Percentiles rank a stretch among this genome's conserved stretches.
phyloP scores from a whole-genome alignment of 78 protist species.

The Protostelium mycophagum region DNA sequence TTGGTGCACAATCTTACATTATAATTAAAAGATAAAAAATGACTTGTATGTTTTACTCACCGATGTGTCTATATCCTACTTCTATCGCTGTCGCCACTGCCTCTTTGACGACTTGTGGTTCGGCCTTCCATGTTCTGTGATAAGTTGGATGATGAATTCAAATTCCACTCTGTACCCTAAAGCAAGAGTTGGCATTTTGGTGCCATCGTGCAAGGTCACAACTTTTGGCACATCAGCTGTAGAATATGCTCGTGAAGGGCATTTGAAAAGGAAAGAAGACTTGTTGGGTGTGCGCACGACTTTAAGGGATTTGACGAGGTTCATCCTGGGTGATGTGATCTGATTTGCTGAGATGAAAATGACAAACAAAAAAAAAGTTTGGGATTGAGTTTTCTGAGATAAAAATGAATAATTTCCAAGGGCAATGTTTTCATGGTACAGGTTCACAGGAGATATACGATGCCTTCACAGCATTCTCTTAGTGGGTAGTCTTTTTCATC shows the following conservation, averaged over 20 bases:
- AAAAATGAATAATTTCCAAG: too few species aligned
- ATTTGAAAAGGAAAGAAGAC: background rate
- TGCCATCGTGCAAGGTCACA: background rate
- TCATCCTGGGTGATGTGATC: background rate
- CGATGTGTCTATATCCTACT: constrained; percentile 69
- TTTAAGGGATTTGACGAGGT: too few species aligned
- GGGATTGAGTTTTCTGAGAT: too few species aligned
- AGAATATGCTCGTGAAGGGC: background rate
- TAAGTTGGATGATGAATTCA: background rate
- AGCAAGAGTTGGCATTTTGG: background rate
- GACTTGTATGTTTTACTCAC: background rate
- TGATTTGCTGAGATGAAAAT: background rate
- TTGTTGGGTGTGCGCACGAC: background rate
- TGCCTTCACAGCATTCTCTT: too few species aligned
- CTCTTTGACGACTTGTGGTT: background rate
- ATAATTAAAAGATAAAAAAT: too few species aligned
- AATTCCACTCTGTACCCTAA: background rate
- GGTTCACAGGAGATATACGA: too few species aligned
- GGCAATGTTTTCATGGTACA: too few species aligned
- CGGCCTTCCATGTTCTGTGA: background rate
- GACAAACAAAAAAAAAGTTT: too few species aligned
- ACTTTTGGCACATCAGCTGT: background rate
- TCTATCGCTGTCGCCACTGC: constrained; percentile 46
- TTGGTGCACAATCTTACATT: constrained; percentile 64
- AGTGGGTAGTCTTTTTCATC: too few species aligned